Percentiles rank a stretch among this genome's conserved stretches.
Conservation (phyloP, 129 eudicot species). For the Chrysanthemum makinoi region DNA sequence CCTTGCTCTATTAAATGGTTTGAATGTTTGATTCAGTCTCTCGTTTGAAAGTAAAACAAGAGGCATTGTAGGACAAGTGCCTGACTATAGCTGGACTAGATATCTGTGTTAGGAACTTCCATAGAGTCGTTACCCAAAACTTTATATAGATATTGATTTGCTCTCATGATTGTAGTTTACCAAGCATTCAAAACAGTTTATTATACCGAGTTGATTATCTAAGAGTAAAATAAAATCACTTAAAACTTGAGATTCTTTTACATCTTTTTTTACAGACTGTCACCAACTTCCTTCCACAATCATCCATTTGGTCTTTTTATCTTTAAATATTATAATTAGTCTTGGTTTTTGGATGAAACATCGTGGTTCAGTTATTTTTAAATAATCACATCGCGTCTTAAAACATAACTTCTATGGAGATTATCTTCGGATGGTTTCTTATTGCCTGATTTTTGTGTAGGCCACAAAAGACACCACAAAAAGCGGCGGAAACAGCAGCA, state of each 20-base stretch:
- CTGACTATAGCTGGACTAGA: too few species aligned
- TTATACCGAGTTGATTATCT: not conserved
- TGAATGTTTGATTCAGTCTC: too few species aligned
- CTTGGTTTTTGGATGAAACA: not conserved
- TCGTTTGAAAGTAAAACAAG: too few species aligned
- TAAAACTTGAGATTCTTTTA: not conserved
- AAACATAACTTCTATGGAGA: not conserved
- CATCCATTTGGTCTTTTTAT: not conserved
- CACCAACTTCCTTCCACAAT: not conserved
- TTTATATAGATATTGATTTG: too few species aligned
- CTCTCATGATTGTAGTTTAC: too few species aligned
- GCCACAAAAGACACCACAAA: conserved; percentile 34
- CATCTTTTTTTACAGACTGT: not conserved
- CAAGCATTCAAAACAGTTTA: too few species aligned
- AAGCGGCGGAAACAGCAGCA: conserved; percentile 25
- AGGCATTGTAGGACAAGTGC: too few species aligned
- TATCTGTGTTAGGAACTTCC: too few species aligned
- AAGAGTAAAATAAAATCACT: not conserved
- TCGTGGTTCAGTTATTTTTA: not conserved
- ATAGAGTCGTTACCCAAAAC: too few species aligned
- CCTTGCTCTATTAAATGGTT: too few species aligned
- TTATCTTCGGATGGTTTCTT: conserved; percentile 10
- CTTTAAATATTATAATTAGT: not conserved
- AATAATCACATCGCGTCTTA: not conserved
- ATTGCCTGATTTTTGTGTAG: conserved; percentile 20